Evolutionary conservation across 2,329 filamentous ascomycete genomes (phyloP).

Genomic region (Colletotrichum tropicale): DNA sequence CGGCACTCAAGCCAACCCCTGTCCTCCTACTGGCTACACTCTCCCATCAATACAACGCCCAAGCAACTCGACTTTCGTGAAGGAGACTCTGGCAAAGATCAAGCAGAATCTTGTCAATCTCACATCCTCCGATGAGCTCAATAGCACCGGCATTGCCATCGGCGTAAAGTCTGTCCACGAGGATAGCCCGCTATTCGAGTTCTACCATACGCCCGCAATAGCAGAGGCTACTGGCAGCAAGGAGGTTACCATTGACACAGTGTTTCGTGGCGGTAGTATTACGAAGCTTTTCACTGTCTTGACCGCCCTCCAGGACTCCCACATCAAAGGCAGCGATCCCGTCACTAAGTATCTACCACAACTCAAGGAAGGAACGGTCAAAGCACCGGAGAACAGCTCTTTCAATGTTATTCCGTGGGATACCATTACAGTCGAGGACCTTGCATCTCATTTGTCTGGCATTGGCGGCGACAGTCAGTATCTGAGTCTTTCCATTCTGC

Average conservation of each 20-base stretch:
- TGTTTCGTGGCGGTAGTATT: conserved; percentile 46
- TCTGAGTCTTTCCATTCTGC: background rate
- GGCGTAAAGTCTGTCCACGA: conserved; percentile 47
- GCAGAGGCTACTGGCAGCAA: conserved; percentile 11
- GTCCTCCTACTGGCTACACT: background rate
- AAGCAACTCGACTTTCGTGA: background rate
- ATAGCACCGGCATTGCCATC: conserved; percentile 39
- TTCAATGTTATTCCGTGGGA: conserved; percentile 16
- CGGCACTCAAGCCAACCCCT: background rate
- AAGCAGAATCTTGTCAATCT: background rate
- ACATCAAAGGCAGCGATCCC: conserved; percentile 29
- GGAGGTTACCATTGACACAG: conserved; percentile 40
- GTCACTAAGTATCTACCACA: conserved; percentile 29
- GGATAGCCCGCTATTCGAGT: conserved; percentile 37
- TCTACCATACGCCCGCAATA: conserved; percentile 42
- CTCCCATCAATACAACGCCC: background rate
- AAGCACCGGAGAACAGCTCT: background rate
- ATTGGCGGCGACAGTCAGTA: conserved; percentile 19
- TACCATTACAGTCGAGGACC: conserved; percentile 18
- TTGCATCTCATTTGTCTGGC: conserved; percentile 23
- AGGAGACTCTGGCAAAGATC: background rate
- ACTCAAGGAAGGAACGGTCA: background rate
- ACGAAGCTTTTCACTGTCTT: conserved; percentile 47
- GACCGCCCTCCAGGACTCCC: conserved; percentile 31
- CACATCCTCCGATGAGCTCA: conserved; percentile 23